Conservation (phyloP, 2,329 filamentous ascomycete genomes). For the Trichoderma harzianum region DNA sequence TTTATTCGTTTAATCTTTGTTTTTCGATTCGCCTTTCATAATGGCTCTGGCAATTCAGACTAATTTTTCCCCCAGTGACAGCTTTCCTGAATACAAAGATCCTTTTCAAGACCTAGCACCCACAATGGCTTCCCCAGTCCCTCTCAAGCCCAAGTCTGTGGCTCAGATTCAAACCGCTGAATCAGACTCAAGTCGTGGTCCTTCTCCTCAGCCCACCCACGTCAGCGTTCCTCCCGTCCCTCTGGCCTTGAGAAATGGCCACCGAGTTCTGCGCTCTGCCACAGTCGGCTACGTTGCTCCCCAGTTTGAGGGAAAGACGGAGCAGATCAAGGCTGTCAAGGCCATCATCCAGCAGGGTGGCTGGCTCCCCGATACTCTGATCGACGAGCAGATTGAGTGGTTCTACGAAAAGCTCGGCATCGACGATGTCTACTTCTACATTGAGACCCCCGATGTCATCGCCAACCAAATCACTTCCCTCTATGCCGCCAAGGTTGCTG, state of each 20-base stretch:
- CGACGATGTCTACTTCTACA: conserved; percentile 97
- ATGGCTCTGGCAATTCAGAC: conserved; percentile 24
- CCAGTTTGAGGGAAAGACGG: conserved; percentile 86
- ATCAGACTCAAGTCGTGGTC: conserved; percentile 54
- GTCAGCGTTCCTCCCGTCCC: conserved; percentile 64
- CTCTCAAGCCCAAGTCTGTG: conserved; percentile 40
- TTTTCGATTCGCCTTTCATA: neutral
- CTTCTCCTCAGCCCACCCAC: conserved; percentile 86
- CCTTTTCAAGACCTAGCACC: conserved; percentile 31
- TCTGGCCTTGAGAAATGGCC: conserved; percentile 53
- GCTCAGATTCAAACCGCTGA: conserved; percentile 41
- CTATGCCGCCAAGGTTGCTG: conserved; percentile 94
- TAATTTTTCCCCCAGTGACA: conserved; percentile 40
- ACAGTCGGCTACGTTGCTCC: conserved; percentile 93
- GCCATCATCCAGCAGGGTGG: conserved; percentile 71
- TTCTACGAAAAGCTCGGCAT: conserved; percentile 98
- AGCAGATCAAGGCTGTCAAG: conserved; percentile 92
- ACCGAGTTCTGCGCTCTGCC: conserved; percentile 77
- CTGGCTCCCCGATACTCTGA: conserved; percentile 80
- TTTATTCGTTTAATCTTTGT: neutral
- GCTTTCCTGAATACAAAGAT: conserved; percentile 45
- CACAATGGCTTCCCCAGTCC: conserved; percentile 30
- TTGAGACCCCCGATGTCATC: conserved; percentile 81
- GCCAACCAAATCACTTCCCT: conserved; percentile 93
- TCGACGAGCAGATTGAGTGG: conserved; percentile 86